Evolutionary conservation across 2,329 filamentous ascomycete species (phyloP), one percentile per base, ranked within the genome.

Genomic region (Sclerotinia trifoliorum): DNA sequence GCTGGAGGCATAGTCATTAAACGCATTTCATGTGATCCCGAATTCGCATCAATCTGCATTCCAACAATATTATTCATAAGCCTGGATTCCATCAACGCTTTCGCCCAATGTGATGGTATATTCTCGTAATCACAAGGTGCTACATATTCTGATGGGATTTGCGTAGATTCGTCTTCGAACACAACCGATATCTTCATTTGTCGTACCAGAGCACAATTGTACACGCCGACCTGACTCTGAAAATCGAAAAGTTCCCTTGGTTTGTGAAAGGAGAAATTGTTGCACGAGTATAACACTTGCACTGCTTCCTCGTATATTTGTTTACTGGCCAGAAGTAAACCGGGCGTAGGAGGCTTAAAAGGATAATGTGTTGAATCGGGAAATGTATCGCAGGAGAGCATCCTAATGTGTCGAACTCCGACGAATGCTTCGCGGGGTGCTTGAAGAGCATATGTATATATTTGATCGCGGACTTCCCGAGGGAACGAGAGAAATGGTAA

Each of bases 381-480:
- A 26, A 58, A 66, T 5, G 64, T 48, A 46, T 66, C 54, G 64
- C 64, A 66, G 52, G 64, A 58, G 21, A 66, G 54, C 54, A 66
- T 66, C 19, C 29, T 35, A 15, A 57, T 58, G 26, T 66, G 51
- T 32, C 64, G 64, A 26, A 58, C 39, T 24, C 64, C 64, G 8
- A 66, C 64, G 52, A 66, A 66, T 7, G 52, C 64, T 66, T 66
- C 64, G 19, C 42, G 51, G 17, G 54, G 54, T 66, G 64, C 64
- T 60, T 66, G 64, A 29, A 76, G 71, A 49, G 73, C 68, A 42
- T 71, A 73, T 39, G 68, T 71, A 48, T 76, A 76, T 35, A 76
- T 75, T 42, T 74, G 74, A 63, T 76, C 75, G 26, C 75, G 71
- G 24, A 76, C 73, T 63, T 76, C 75, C 66, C 75, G 68, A 5